Percentiles rank a stretch among this genome's conserved stretches.
Conservation (phyloP, 2,329 filamentous ascomycete genomes). For the Beauveria medogensis region DNA sequence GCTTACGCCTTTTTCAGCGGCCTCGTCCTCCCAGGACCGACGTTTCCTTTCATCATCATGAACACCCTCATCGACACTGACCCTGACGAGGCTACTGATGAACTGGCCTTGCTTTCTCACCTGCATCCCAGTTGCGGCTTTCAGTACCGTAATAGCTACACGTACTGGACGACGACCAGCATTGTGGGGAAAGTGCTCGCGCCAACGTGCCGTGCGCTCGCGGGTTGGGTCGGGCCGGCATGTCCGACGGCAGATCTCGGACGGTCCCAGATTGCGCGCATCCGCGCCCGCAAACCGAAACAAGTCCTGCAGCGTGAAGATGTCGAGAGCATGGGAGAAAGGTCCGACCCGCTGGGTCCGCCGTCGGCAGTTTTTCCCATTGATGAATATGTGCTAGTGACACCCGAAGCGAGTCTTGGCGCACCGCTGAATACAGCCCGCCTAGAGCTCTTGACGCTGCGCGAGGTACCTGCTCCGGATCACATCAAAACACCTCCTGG, state of each 20-base stretch:
- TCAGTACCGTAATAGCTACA: conserved; percentile 65
- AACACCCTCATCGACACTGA: conserved; percentile 71
- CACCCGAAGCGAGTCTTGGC: conserved; percentile 48
- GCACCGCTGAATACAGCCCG: conserved; percentile 52
- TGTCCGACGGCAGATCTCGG: conserved; percentile 59
- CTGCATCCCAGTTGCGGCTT: conserved; percentile 63
- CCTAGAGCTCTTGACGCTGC: conserved; percentile 58
- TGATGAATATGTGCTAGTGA: conserved; percentile 56
- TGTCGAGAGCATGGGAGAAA: conserved; percentile 56
- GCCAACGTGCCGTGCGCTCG: conserved; percentile 61
- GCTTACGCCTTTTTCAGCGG: conserved; percentile 73
- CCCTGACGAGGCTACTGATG: conserved; percentile 55
- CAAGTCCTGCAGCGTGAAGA: conserved; percentile 51
- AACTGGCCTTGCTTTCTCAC: conserved; percentile 59
- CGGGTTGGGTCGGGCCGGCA: conserved; percentile 68
- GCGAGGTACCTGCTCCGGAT: conserved; percentile 22
- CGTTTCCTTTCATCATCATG: conserved; percentile 69
- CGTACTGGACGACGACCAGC: conserved; percentile 65
- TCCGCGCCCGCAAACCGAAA: conserved; percentile 52
- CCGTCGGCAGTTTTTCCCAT: conserved; percentile 54
- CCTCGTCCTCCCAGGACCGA: conserved; percentile 60
- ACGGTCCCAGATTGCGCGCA: conserved; percentile 61
- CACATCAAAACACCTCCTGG: conserved; percentile 16
- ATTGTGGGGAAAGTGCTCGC: conserved; percentile 71
- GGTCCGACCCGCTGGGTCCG: conserved; percentile 63